phyloP scores from a whole-genome alignment of 768 basidiomycete genomes.

The Mycena galericulata region DNA sequence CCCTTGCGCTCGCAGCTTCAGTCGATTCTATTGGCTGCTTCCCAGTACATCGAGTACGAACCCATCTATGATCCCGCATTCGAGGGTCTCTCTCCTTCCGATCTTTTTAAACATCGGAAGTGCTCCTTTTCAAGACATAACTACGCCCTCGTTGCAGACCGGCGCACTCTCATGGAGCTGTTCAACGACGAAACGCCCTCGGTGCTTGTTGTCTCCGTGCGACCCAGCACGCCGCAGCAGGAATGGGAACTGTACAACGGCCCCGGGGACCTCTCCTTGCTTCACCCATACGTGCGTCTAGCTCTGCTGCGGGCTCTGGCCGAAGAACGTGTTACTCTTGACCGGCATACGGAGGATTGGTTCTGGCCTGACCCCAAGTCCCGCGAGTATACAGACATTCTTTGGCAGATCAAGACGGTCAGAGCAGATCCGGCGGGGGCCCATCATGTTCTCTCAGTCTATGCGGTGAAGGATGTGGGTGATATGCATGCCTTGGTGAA shows the following conservation, averaged over 20 bases:
- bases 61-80: conserved; percentile 16
- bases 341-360: conserved; percentile 16
- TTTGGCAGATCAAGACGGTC: conserved; percentile 28
- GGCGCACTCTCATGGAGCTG: conserved; percentile 27
- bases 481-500: conserved; percentile 28
- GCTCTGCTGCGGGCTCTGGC: conserved; percentile 22
- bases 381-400: neutral
- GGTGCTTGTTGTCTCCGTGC: conserved; percentile 14
- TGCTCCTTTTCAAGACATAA: conserved; percentile 15
- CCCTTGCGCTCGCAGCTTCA: conserved; percentile 18
- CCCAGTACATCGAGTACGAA: conserved; percentile 5
- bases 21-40: conserved; percentile 5
- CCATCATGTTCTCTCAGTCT: conserved; percentile 4
- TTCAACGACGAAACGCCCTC: conserved; percentile 13
- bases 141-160: conserved; percentile 30
- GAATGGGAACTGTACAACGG: conserved; percentile 29
- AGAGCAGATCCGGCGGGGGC: conserved; percentile 28
- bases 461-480: conserved; percentile 14
- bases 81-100: conserved; percentile 24
- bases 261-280: conserved; percentile 21
- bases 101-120: conserved; percentile 21
- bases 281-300: conserved; percentile 16
- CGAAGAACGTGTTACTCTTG: conserved; percentile 20
- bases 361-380: conserved; percentile 1
- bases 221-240: conserved; percentile 1